phyloP scores from a whole-genome alignment of 2,329 filamentous ascomycete species.

The Geosmithia flava region DNA sequence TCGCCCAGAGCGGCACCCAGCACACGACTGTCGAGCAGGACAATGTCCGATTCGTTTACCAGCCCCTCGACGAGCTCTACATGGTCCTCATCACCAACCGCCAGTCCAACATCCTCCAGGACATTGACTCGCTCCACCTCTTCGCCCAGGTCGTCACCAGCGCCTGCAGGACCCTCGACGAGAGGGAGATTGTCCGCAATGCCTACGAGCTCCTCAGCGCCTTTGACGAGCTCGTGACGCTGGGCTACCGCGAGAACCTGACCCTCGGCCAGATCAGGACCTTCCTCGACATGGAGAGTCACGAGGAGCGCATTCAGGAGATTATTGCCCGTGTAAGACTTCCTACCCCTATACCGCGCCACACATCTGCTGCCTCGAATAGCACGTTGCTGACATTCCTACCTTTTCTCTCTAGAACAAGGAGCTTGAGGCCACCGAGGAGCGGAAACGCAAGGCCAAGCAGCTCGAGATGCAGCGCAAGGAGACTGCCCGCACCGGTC shows the following conservation, averaged over 20 bases:
- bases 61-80: slow-evolving; percentile 97
- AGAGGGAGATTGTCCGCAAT: slow-evolving; percentile 89
- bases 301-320: slow-evolving; percentile 97
- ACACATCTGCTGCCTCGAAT: neutral
- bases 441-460: slow-evolving; percentile 97
- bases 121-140: slow-evolving; percentile 95
- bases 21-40: slow-evolving; percentile 98
- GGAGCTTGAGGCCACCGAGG: slow-evolving; percentile 93
- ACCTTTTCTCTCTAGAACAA: slow-evolving; percentile 61
- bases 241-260: slow-evolving; percentile 92
- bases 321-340: slow-evolving; percentile 74
- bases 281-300: slow-evolving; percentile 97
- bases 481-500: slow-evolving; percentile 71
- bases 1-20: slow-evolving; percentile 89
- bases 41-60: slow-evolving; percentile 98
- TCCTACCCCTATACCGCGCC: neutral
- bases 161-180: slow-evolving; percentile 91
- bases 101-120: slow-evolving; percentile 97
- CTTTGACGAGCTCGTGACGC: slow-evolving; percentile 92
- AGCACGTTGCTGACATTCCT: neutral
- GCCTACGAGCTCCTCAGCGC: slow-evolving; percentile 93
- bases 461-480: slow-evolving; percentile 98
- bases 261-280: slow-evolving; percentile 97
- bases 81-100: slow-evolving; percentile 99
- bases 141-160: slow-evolving; percentile 96